Evolutionary conservation across 2,329 filamentous ascomycete species (phyloP), one percentile per base, ranked within the genome.

Genomic region (Amesomyces nigricolor): DNA sequence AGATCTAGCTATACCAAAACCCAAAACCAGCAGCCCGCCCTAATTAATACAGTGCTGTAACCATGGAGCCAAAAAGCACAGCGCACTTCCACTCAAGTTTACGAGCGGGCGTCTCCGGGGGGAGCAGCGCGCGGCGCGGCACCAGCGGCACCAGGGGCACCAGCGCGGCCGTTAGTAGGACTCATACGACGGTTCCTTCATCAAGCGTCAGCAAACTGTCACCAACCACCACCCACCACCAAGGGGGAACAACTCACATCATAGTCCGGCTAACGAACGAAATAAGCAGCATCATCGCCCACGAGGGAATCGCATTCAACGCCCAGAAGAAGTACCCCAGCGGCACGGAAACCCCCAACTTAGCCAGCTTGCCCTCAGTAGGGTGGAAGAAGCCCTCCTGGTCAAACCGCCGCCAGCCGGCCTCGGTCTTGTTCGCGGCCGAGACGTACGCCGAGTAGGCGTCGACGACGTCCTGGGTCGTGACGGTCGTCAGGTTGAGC

Each of bases 201-300:
- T 6, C 37, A 30, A 37, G 2, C 53, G 58, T 70, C 59, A 70
- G 67, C 47, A 26, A 35, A 22, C 58, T 32, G 26, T 40, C 49
- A 26, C 30, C 22, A 37, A 40, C 46, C 35, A 52, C 37, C 53
- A 51, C 56, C 22, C 30, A 48, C 35, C 57, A 30, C 2, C 40
- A 38, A 42, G n/a, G 30, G 11, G 35, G 16, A 46, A 38, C 17
- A 52, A 78, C 86, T 80, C 75, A 90, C 88, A 91, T 90, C 71
- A 91, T 80, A 56, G 76, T 80, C 67, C 88, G 80, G 77, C 84
- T 89, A 61, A 87, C 66, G 68, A 91, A 83, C 51, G 85, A 88
- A 63, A 92, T 78, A 47, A 81, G 68, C 63, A 92, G 78, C 88
- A 92, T 91, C 67, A 90, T 84, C 53, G 82, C 72, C 88, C 88